Conservation (phyloP, 768 basidiomycete genomes). For the Pulveroboletus sp. region DNA sequence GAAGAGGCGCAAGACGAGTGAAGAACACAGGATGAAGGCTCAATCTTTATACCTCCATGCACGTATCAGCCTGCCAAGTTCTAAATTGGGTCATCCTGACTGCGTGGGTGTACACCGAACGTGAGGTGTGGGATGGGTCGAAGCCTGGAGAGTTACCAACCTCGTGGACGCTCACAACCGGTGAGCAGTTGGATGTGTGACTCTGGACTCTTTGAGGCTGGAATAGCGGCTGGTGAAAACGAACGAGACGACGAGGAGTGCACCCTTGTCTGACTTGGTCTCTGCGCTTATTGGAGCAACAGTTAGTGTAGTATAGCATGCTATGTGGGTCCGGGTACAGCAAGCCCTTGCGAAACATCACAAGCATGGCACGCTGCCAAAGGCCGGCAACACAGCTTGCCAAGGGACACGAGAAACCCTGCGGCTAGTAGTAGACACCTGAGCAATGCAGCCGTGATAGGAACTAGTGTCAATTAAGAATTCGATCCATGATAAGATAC, state of each 20-base stretch:
- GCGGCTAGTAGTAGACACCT: neutral
- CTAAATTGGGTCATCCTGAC: neutral
- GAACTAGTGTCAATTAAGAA: neutral
- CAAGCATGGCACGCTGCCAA: neutral
- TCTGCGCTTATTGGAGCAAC: neutral
- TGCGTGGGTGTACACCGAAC: neutral
- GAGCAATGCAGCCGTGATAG: constrained; percentile 2
- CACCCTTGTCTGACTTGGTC: neutral
- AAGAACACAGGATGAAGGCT: too few relatives aligned
- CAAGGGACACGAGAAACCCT: constrained; percentile 6
- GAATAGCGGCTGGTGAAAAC: neutral
- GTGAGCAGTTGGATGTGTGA: too few relatives aligned
- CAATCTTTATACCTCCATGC: constrained; percentile 1
- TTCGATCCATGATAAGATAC: neutral
- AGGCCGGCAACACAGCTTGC: constrained; percentile 15
- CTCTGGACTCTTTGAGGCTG: neutral
- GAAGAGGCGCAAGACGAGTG: neutral
- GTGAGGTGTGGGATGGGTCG: too few relatives aligned
- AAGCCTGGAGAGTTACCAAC: neutral
- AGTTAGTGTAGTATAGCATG: too few relatives aligned
- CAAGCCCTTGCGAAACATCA: constrained; percentile 2
- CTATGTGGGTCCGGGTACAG: constrained; percentile 5
- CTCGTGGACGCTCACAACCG: neutral
- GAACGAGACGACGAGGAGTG: neutral
- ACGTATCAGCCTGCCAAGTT: neutral